Percentiles rank a stretch among this genome's conserved stretches.
These are phyloP conservation scores for Coemansia sp. DNA, from an alignment of 192 early-diverging fungal species.

Conservation along the genomic window DNA sequence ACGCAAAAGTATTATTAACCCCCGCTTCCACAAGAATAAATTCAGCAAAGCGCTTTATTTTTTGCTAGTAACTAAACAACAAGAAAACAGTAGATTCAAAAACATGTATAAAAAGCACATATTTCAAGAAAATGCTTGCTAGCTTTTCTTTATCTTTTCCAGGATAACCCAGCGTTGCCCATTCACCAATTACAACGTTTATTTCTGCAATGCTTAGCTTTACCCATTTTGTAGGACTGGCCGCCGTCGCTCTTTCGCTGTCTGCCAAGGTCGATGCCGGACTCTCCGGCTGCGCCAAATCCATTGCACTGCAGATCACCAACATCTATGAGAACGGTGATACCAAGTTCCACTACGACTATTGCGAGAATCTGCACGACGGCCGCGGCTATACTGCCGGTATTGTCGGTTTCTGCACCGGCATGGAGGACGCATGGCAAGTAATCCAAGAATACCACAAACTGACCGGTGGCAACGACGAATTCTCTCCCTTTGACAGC, in stretches of 20 bases:
- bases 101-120: no score
- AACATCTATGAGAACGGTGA: constrained; percentile 40
- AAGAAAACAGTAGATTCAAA: no score
- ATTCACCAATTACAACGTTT: no score
- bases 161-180: no score
- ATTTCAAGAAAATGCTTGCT: no score
- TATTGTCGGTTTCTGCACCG: constrained; percentile 56
- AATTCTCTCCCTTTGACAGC: constrained; percentile 37
- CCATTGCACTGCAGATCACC: constrained; percentile 54
- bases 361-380: background rate
- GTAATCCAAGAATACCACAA: constrained; percentile 24
- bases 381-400: constrained; percentile 14
- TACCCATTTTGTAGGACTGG: background rate
- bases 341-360: no score
- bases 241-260: background rate
- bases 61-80: no score
- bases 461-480: constrained; percentile 21
- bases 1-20: no score
- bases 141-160: no score
- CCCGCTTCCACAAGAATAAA: no score
- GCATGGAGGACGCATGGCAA: constrained; percentile 25
- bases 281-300: constrained; percentile 50
- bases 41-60: no score
- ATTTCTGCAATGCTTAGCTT: no score
- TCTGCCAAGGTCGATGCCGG: constrained; percentile 11